These are phyloP conservation scores for Boletus nobilissimus DNA, from an alignment of 1,284 basidiomycete genomes.

Conservation along the genomic window DNA sequence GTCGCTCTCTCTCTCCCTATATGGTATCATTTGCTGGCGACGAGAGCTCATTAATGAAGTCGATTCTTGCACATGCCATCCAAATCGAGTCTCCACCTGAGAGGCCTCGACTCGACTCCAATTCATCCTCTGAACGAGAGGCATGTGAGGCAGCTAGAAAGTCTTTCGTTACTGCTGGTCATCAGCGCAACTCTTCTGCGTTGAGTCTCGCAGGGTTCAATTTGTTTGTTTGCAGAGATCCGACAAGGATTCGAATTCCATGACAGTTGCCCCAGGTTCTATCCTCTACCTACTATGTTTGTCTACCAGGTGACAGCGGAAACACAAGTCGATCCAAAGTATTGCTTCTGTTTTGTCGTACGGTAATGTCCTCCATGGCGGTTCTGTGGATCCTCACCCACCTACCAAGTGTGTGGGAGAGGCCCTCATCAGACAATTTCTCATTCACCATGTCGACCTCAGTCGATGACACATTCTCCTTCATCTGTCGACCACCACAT, in stretches of 20 bases:
- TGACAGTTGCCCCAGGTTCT: conserved; percentile 69
- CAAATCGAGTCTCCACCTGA: conserved; percentile 48
- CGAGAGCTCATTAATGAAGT: conserved; percentile 68
- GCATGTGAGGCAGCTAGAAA: conserved; percentile 37
- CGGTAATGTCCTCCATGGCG: conserved; percentile 72
- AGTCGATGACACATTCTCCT: conserved; percentile 79
- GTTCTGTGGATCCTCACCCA: conserved; percentile 64
- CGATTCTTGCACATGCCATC: conserved; percentile 63
- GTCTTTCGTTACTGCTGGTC: conserved; percentile 37
- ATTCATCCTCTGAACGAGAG: conserved; percentile 53
- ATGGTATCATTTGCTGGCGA: conserved; percentile 55
- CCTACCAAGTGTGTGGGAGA: conserved; percentile 58
- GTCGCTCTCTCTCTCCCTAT: conserved; percentile 62
- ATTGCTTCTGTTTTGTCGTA: conserved; percentile 86
- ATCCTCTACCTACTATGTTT: conserved; percentile 60
- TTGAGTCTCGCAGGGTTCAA: conserved; percentile 76
- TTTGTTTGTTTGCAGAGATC: conserved; percentile 76
- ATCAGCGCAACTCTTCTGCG: conserved; percentile 62
- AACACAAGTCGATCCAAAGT: conserved; percentile 75
- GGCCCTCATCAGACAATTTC: conserved; percentile 67
- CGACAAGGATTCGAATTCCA: conserved; percentile 78
- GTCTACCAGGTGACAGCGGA: conserved; percentile 52
- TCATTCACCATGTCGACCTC: conserved; percentile 64
- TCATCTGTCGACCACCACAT: conserved; percentile 57
- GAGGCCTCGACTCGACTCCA: conserved; percentile 56